phyloP scores from a whole-genome alignment of 2,329 filamentous ascomycete species.

The Exophiala alcalophila region DNA sequence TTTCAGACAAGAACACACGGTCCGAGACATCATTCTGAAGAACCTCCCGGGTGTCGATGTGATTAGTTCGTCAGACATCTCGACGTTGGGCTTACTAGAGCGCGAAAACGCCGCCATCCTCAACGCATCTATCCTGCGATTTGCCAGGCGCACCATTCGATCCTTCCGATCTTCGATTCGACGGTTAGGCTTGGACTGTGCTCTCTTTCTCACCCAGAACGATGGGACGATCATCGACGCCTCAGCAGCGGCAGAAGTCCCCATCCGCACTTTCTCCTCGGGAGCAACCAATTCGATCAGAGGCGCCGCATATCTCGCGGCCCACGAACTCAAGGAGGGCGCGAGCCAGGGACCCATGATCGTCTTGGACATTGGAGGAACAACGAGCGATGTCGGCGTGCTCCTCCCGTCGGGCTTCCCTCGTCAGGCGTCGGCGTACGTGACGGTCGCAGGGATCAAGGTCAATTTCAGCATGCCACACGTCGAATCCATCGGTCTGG shows the following conservation, averaged over 20 bases:
- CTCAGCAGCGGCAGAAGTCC: conserved; percentile 53
- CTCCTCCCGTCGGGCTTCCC: conserved; percentile 62
- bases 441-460: conserved; percentile 56
- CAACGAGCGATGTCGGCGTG: conserved; percentile 62
- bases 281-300: conserved; percentile 64
- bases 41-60: conserved; percentile 39
- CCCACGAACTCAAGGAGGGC: conserved; percentile 54
- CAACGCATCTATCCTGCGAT: conserved; percentile 60
- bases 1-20: conserved; percentile 42
- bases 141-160: conserved; percentile 56
- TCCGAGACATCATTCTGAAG: conserved; percentile 39
- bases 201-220: conserved; percentile 62
- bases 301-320: conserved; percentile 59
- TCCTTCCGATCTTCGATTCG: conserved; percentile 55
- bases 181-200: conserved; percentile 51
- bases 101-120: conserved; percentile 64
- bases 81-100: conserved; percentile 48
- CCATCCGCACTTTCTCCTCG: conserved; percentile 61
- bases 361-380: conserved; percentile 67
- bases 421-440: conserved; percentile 57
- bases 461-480: conserved; percentile 59
- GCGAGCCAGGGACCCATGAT: too few relatives aligned
- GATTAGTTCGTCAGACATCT: conserved; percentile 45
- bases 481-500: conserved; percentile 55
- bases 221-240: conserved; percentile 60